These are phyloP conservation scores for Suillus placidus DNA, from an alignment of 768 basidiomycete genomes.

Conservation along the genomic window DNA sequence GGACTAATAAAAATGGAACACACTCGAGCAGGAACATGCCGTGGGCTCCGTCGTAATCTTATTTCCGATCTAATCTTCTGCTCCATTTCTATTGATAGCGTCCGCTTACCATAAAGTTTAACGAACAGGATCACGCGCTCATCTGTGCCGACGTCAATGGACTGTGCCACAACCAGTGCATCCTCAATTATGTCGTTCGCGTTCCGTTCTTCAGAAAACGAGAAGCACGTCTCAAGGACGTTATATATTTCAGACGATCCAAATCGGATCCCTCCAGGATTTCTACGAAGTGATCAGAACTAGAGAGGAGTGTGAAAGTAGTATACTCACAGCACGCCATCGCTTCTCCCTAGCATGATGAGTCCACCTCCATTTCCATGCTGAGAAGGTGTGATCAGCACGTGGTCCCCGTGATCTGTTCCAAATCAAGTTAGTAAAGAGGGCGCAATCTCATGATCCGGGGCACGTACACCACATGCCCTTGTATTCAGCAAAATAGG, in stretches of 20 bases:
- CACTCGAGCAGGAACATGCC: conserved; percentile 78
- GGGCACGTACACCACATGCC: conserved; percentile 71
- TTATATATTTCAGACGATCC: conserved; percentile 83
- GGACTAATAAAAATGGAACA: conserved; percentile 26
- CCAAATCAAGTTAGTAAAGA: conserved; percentile 8
- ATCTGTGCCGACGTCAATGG: conserved; percentile 63
- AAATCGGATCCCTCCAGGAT: conserved; percentile 83
- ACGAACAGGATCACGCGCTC: conserved; percentile 80
- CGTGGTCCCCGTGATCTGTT: conserved; percentile 76
- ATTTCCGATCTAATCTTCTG: conserved; percentile 63
- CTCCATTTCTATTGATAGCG: conserved; percentile 53
- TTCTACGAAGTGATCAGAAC: conserved; percentile 41
- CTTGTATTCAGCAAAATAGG: conserved; percentile 71
- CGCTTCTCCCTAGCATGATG: conserved; percentile 80
- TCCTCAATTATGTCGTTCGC: conserved; percentile 51
- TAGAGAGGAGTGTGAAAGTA: conserved; percentile 5
- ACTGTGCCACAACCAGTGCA: conserved; percentile 72
- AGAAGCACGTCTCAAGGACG: conserved; percentile 68
- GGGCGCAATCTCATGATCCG: conserved; percentile 3
- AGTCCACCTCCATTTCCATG: conserved; percentile 76
- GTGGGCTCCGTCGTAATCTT: conserved; percentile 62
- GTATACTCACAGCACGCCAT: conserved; percentile 70
- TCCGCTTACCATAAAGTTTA: conserved; percentile 55
- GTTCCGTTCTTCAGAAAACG: conserved; percentile 30
- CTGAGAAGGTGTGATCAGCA: conserved; percentile 66